A percentile compares a stretch with the other conserved stretches of the same genome.
phyloP scores from a whole-genome alignment of 1,139 yeast species.

The Spathaspora sp. region DNA sequence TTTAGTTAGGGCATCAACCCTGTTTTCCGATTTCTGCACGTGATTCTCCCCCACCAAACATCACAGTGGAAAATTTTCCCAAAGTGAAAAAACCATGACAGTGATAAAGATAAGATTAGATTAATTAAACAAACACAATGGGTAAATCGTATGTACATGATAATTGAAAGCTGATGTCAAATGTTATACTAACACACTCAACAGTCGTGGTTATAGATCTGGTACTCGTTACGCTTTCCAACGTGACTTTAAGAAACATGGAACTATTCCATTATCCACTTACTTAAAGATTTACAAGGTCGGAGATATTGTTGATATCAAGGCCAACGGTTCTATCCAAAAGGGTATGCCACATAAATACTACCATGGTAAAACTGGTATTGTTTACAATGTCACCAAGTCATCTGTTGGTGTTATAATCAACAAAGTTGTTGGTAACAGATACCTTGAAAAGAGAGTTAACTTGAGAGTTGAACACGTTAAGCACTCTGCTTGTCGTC shows the following conservation, averaged over 20 bases:
- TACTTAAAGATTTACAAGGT: slow-evolving; percentile 97
- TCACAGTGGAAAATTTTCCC: slow-evolving; percentile 4
- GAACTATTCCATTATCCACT: slow-evolving; percentile 90
- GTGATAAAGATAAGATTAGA: not conserved
- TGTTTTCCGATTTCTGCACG: not conserved
- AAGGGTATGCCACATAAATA: slow-evolving; percentile 99
- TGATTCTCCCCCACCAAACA: not conserved
- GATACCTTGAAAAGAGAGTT: slow-evolving; percentile 98
- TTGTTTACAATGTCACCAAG: slow-evolving; percentile 97
- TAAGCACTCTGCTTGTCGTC: slow-evolving; percentile 99
- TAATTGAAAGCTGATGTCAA: not conserved
- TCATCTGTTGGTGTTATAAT: slow-evolving; percentile 96
- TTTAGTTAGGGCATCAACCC: slow-evolving; percentile 1
- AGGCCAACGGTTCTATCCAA: slow-evolving; percentile 98
- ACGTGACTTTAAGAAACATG: slow-evolving; percentile 99
- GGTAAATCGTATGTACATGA: slow-evolving; percentile 7
- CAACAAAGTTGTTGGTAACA: slow-evolving; percentile 98
- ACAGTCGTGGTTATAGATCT: slow-evolving; percentile 99
- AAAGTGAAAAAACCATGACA: not conserved
- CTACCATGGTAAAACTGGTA: slow-evolving; percentile 99
- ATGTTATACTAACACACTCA: slow-evolving; percentile 9
- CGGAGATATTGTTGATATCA: slow-evolving; percentile 99
- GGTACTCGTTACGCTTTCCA: slow-evolving; percentile 99
- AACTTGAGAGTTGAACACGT: slow-evolving; percentile 98
- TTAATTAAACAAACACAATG: slow-evolving; percentile 2